phyloP scores from a whole-genome alignment of 345 rosid genomes.

The Rhodamnia argentea region DNA sequence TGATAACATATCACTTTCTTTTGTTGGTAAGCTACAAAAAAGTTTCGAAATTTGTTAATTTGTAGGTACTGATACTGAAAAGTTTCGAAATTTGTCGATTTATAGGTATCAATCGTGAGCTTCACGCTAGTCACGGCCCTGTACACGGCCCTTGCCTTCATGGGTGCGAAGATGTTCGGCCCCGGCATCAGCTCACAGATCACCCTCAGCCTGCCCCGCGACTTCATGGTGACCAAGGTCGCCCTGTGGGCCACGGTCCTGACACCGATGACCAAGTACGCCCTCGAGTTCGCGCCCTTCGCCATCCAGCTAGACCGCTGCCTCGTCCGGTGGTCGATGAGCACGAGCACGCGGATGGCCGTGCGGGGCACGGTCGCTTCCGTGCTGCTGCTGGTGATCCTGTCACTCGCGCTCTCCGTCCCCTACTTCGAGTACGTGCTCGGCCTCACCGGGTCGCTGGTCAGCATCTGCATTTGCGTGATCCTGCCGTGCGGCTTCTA shows the following conservation, averaged over 20 bases:
- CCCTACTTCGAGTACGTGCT: constrained; percentile 67
- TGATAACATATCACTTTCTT: neutral
- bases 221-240: constrained; percentile 46
- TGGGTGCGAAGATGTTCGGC: constrained; percentile 71
- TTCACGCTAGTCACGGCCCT: constrained; percentile 42
- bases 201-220: constrained; percentile 61
- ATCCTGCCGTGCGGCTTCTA: constrained; percentile 57
- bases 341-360: constrained; percentile 20
- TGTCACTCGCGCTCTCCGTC: constrained; percentile 42
- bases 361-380: constrained; percentile 49
- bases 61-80: constrained; percentile 25
- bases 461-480: constrained; percentile 37
- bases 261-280: constrained; percentile 78
- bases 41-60: neutral
- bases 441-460: constrained; percentile 64
- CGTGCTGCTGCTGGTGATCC: constrained; percentile 30
- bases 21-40: neutral
- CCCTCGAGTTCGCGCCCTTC: constrained; percentile 66
- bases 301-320: constrained; percentile 55
- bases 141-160: constrained; percentile 47
- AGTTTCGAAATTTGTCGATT: neutral
- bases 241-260: constrained; percentile 73
- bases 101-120: constrained; percentile 63
- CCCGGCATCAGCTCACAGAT: constrained; percentile 49
- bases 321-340: constrained; percentile 34